Conservation (phyloP, 169 alveolate species). For the Plasmodium inui region DNA sequence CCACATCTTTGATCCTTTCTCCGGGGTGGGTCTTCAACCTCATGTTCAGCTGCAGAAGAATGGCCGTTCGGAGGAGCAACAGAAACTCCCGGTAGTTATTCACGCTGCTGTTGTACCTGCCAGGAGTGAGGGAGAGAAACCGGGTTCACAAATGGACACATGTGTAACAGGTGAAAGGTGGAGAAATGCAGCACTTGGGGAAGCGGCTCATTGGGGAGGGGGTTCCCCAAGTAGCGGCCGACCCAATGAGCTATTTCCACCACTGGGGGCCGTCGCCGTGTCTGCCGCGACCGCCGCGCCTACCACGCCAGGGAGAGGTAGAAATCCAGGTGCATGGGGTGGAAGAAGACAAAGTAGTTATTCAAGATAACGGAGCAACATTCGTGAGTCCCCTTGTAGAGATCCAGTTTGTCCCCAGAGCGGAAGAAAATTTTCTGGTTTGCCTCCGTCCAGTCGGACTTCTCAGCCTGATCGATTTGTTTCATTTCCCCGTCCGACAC, state of each 20-base stretch:
- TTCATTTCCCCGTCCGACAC: not conserved
- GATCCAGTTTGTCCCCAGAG: not conserved
- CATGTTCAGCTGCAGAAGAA: conserved; percentile 35
- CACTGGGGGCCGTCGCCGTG: not conserved
- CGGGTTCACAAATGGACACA: not conserved
- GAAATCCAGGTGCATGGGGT: conserved; percentile 54
- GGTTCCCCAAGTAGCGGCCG: no score
- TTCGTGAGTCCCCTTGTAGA: conserved; percentile 38
- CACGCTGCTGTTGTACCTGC: conserved; percentile 36
- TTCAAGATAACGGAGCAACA: conserved; percentile 29
- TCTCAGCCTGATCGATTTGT: not conserved
- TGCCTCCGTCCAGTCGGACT: not conserved
- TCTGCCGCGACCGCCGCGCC: not conserved
- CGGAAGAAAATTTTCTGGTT: not conserved
- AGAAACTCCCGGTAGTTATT: conserved; percentile 16
- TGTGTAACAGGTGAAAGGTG: not conserved
- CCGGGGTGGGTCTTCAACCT: not conserved
- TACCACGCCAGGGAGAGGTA: conserved; percentile 53
- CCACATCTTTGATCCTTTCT: conserved; percentile 9
- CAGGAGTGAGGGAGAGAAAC: not conserved
- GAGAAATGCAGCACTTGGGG: not conserved
- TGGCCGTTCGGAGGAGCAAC: conserved; percentile 14
- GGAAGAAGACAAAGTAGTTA: conserved; percentile 42
- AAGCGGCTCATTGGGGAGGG: no score
- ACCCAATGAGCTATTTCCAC: not conserved